Evolutionary conservation across 345 rosid genomes (phyloP).

Genomic region (Bruguiera gymnorhiza): DNA sequence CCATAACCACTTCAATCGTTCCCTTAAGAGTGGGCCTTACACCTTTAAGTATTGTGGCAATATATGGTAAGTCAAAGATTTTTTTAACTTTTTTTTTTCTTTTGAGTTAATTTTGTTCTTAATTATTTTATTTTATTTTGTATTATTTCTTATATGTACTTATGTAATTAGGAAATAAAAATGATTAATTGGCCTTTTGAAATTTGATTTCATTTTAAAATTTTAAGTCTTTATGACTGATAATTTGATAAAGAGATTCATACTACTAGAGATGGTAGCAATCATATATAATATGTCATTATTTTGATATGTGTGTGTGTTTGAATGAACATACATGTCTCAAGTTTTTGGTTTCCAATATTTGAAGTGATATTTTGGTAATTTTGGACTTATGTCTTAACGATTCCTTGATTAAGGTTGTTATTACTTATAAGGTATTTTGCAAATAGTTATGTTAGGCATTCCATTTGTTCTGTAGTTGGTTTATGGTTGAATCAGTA

Average conservation of each 20-base stretch:
- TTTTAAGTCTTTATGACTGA: constrained; percentile 23
- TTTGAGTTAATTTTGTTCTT: no score
- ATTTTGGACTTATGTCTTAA: constrained; percentile 83
- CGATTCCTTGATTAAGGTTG: constrained; percentile 83
- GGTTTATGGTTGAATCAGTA: neutral
- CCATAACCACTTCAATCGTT: no score
- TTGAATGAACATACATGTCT: neutral
- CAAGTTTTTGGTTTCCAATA: constrained; percentile 10
- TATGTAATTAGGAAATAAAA: no score
- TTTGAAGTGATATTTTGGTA: constrained; percentile 88
- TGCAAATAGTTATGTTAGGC: neutral
- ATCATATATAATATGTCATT: neutral
- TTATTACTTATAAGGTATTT: constrained; percentile 86
- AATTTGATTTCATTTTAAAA: no score
- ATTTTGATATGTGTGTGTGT: neutral
- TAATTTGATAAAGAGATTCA: constrained; percentile 74
- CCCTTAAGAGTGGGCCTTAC: no score
- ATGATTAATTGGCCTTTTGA: no score
- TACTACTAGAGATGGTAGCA: constrained; percentile 88
- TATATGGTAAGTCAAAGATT: no score
- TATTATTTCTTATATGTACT: no score
- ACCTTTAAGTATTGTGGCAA: no score
- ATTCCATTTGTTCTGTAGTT: neutral
- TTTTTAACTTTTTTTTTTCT: no score
- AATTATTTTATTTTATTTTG: no score